Evolutionary conservation across 148 eudicot genomes (phyloP).

Genomic region (Amaranthus cruentus): DNA sequence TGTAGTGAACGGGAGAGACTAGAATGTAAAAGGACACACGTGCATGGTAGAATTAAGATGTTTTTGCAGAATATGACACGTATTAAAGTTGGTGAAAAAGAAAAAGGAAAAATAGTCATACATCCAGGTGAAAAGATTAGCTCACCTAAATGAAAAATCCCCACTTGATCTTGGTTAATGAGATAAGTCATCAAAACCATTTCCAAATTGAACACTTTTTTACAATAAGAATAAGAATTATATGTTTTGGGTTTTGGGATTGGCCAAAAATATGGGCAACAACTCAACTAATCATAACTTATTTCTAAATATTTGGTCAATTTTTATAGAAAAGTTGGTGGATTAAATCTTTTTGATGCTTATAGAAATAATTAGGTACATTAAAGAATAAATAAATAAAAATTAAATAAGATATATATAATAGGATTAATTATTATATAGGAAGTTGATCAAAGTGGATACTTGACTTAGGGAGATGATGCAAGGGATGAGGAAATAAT

Average conservation of each 20-base stretch:
- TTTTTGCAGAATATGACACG: conserved; percentile 1
- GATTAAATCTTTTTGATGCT: conserved; percentile 11
- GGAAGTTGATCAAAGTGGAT: background rate
- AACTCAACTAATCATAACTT: conserved; percentile 18
- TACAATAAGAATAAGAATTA: background rate
- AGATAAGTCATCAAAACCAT: conserved; percentile 23
- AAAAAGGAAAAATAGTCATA: background rate
- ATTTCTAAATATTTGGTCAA: conserved; percentile 26
- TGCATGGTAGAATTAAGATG: background rate
- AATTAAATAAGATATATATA: no score
- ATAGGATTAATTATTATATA: no score
- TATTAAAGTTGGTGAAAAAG: background rate
- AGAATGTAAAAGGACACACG: background rate
- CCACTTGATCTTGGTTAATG: background rate
- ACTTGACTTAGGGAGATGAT: conserved; percentile 9
- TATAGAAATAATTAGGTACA: conserved; percentile 13
- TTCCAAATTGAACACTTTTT: background rate
- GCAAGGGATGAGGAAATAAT: conserved; percentile 14
- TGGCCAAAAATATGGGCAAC: conserved; percentile 6
- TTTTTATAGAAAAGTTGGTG: conserved; percentile 24
- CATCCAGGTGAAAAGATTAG: conserved; percentile 23
- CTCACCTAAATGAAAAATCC: conserved; percentile 31
- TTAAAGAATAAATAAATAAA: conserved; percentile 4
- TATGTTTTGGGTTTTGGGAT: background rate
- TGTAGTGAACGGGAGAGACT: no score